Evolutionary conservation across 768 basidiomycete species (phyloP), one percentile per base, ranked within the genome.

Genomic region (Russula vinacea): DNA sequence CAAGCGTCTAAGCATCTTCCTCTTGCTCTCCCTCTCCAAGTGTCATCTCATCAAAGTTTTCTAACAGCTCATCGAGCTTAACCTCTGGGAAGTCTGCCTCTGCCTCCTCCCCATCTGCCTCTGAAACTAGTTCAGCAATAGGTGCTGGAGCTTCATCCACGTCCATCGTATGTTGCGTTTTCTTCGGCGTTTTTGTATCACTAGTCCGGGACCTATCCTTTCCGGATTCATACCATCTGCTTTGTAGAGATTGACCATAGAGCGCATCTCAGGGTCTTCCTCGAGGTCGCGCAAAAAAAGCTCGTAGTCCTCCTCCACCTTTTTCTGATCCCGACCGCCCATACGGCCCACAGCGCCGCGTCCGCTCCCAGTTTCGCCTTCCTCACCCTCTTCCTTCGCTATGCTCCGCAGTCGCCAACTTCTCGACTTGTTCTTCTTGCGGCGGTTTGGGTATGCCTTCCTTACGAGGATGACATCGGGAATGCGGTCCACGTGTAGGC

Each of bases 221-320:
- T 86, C 84, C 70, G 78, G 79, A 44, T 59, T 59, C 40, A 42
- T 52, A 22, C 35, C 60, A 47, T 67, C 66, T 4, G 83, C 78
- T 76, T 87, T 90, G 80, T 96, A 98, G 60, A 98, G 71, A 75
- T 97, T 95, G 70, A 98, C 87, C 10, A 84, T 84, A 6, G 82
- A 81, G 44, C 96, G 84, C 79, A 98, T 78, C 79, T 98, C 95
- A 24, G 88, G 87, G 76, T 98, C 95, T 74, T 98, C 96, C 75
- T 97, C 94, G 55, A 98, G 76, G 67, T 97, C 94, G 52, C 90
- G 83, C 75, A 98, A 78, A 84, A 99, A 99, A 56, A 92, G 67
- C 78, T 98, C 97, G 76, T 98, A 99, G 73, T 99, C 96, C 73
- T 92, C 87, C 69, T 98, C 94, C 62, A 98, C 92, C 80, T 94